These are phyloP conservation scores for Verticillium dahliae DNA, from an alignment of 2,329 filamentous ascomycete genomes.

Conservation along the genomic window DNA sequence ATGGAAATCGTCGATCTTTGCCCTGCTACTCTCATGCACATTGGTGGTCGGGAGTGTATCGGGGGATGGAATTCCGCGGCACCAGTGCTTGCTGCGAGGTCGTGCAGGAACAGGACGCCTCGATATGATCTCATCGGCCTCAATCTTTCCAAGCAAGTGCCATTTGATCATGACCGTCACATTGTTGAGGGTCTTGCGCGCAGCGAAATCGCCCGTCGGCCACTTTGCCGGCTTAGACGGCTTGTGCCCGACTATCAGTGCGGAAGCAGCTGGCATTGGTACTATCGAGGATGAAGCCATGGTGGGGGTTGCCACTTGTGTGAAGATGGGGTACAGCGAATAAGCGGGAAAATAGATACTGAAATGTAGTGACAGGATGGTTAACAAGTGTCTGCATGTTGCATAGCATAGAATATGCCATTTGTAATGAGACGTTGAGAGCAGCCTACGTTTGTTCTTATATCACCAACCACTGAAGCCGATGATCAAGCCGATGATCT, in stretches of 20 bases:
- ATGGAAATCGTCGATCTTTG: conserved; percentile 42
- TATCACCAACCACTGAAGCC: background rate
- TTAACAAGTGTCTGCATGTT: background rate
- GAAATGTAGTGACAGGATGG: background rate
- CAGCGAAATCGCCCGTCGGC: background rate
- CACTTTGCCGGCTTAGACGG: background rate
- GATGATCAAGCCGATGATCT: background rate
- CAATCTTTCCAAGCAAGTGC: conserved; percentile 46
- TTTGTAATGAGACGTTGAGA: background rate
- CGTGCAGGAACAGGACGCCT: conserved; percentile 20
- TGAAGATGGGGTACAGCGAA: background rate
- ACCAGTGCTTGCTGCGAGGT: background rate
- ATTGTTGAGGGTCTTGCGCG: conserved; percentile 15
- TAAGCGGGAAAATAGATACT: background rate
- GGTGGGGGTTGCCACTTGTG: background rate
- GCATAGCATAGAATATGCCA: background rate
- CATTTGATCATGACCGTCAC: conserved; percentile 50
- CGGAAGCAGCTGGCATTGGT: too few species aligned
- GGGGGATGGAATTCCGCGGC: conserved; percentile 10
- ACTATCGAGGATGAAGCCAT: too few species aligned
- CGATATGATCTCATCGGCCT: conserved; percentile 55
- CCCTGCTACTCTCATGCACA: conserved; percentile 17
- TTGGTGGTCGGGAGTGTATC: conserved; percentile 10
- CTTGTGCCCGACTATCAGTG: background rate
- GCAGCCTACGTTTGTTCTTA: background rate